A percentile compares a stretch with the other conserved stretches of the same genome.
Conservation (phyloP, 2,329 filamentous ascomycete genomes). For the Rutstroemia sp. region DNA sequence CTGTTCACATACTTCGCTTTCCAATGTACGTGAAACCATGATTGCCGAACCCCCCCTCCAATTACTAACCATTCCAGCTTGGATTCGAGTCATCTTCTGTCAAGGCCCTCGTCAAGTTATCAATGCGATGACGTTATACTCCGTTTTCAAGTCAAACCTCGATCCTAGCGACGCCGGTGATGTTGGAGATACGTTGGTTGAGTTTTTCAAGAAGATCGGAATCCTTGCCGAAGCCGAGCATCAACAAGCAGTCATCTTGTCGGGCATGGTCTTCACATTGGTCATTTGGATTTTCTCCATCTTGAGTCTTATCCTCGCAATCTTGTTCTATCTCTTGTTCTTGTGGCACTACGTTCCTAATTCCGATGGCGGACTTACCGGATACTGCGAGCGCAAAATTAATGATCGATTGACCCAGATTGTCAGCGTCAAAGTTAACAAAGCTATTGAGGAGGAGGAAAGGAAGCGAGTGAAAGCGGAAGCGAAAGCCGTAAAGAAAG, state of each 20-base stretch:
- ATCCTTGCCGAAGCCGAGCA: constrained; percentile 65
- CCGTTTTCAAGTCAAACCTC: constrained; percentile 70
- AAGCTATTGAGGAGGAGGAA: constrained; percentile 75
- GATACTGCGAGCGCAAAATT: constrained; percentile 88
- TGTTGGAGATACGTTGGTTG: constrained; percentile 56
- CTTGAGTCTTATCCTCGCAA: constrained; percentile 65
- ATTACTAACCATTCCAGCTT: constrained; percentile 45
- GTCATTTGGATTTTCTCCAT: constrained; percentile 82
- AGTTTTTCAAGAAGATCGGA: constrained; percentile 79
- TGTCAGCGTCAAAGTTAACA: constrained; percentile 80
- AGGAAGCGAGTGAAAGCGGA: constrained; percentile 47
- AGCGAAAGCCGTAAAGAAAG: constrained; percentile 42
- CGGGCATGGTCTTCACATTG: constrained; percentile 87
- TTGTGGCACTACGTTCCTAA: constrained; percentile 87
- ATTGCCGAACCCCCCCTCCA: too few relatives aligned
- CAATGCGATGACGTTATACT: constrained; percentile 82
- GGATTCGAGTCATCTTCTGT: constrained; percentile 82
- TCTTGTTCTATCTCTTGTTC: constrained; percentile 78
- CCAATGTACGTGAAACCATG: constrained; percentile 42
- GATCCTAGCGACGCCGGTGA: constrained; percentile 47
- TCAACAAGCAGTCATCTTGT: constrained; percentile 74
- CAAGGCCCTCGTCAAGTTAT: constrained; percentile 88
- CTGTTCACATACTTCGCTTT: constrained; percentile 65
- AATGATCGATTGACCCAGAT: constrained; percentile 79
- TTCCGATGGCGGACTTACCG: constrained; percentile 69